Base-by-base conservation (phyloP, 2,329 filamentous ascomycete genomes). In the Aureobasidium namibiae region DNA sequence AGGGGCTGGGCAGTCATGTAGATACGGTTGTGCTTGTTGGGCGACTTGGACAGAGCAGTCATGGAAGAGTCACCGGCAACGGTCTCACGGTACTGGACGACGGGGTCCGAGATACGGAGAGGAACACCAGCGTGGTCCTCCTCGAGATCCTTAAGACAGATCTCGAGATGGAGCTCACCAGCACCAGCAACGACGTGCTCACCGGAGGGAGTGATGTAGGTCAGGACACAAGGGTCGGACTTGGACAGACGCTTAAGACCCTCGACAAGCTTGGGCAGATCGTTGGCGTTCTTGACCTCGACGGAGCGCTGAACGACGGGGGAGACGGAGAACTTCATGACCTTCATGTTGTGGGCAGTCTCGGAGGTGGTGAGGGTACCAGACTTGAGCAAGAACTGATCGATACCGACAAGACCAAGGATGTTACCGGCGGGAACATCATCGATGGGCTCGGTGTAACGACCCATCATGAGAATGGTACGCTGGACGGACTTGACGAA, bases 11-110 rank as follows among this genome's bases (percentile, higher is more conserved):
- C 94, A 77, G 84, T 85, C 80, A 99, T 87, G 84, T 97, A 99
- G 63, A 99, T 84, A 91, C 94, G 92, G 86, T 99, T 99, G 89
- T 99, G 94, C 90, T 99, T 99, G 89, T 99, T 99, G 82, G 94
- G 94, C 50, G 94, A 99, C 85, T 99, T 99, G 79, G 94, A 97
- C 72, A 99, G 84, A 68, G 94, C 94, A 73, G 90, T 95, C 73
- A 97, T 97, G 84, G 86, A 90, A 59, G 94, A 97, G 74, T 85
- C 86, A 72, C 66, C 82, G 69, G 78, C 78, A 72, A 99, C 92
- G 66, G 92, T 95, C 86, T 99, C 94, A 85, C 94, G 92, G 87
- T 95, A 99, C 76, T 90, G 85, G 74, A 97, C 94, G 75, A 99
- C 94, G 67, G 94, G 94, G 82, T 97, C 94, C 74, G 92, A 96